Evolutionary conservation across 2,329 filamentous ascomycete species (phyloP).

Genomic region (Pseudocercospora vitis): DNA sequence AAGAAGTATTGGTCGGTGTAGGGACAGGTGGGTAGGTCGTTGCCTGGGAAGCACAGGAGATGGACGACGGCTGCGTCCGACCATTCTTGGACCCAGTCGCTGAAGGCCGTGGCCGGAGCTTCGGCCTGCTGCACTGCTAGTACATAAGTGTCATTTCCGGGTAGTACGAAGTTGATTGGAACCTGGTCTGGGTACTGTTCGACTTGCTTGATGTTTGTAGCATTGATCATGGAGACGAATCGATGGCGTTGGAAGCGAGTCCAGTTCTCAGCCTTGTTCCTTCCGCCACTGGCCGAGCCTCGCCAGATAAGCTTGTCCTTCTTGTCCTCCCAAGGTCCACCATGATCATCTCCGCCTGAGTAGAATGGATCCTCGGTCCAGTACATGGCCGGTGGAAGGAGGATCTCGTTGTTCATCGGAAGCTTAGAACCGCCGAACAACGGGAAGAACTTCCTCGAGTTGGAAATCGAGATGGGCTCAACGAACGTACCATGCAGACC

Average conservation of each 20-base stretch:
- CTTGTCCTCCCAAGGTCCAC: conserved; percentile 46
- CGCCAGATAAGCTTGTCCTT: conserved; percentile 48
- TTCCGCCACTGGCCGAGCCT: conserved; percentile 50
- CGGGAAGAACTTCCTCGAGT: conserved; percentile 48
- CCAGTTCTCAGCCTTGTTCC: conserved; percentile 60
- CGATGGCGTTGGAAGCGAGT: conserved; percentile 72
- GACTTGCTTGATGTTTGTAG: conserved; percentile 55
- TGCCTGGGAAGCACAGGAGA: conserved; percentile 48
- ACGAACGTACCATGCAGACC: conserved; percentile 51
- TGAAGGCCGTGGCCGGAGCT: conserved; percentile 29
- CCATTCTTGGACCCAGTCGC: conserved; percentile 44
- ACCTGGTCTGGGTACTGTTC: conserved; percentile 42
- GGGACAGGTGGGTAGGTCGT: conserved; percentile 42
- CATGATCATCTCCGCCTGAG: conserved; percentile 43
- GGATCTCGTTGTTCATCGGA: conserved; percentile 53
- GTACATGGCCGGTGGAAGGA: conserved; percentile 53
- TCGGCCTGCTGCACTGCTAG: conserved; percentile 33
- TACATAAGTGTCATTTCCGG: conserved; percentile 41
- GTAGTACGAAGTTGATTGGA: conserved; percentile 44
- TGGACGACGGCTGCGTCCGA: conserved; percentile 47
- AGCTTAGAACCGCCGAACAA: conserved; percentile 54
- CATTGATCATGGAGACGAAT: conserved; percentile 72
- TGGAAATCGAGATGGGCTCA: conserved; percentile 49
- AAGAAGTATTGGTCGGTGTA: conserved; percentile 48
- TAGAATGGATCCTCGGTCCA: conserved; percentile 49